phyloP scores from a whole-genome alignment of 2,329 filamentous ascomycete genomes.

The Calonectria pseudoturangicola region DNA sequence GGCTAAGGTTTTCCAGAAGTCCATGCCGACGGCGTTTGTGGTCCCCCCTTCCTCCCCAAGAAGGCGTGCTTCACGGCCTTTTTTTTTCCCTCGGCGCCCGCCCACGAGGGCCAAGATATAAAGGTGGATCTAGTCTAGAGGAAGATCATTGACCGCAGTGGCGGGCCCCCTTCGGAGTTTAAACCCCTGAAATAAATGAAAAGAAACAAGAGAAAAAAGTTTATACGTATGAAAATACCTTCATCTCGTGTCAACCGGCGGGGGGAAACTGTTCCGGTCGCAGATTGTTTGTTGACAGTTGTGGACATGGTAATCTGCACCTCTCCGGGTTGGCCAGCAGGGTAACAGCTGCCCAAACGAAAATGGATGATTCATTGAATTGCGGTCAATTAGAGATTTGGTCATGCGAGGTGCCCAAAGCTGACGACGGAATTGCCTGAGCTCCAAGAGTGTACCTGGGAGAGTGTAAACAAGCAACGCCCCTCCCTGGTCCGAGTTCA shows the following conservation, averaged over 20 bases:
- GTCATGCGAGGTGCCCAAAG: constrained; percentile 25
- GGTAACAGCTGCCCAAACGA: neutral
- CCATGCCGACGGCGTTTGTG: neutral
- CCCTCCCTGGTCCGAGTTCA: constrained; percentile 6
- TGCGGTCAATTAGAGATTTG: constrained; percentile 10
- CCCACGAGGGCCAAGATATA: neutral
- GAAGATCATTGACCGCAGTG: neutral
- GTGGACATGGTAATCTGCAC: neutral
- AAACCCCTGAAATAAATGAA: constrained; percentile 10
- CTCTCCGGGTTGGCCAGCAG: neutral
- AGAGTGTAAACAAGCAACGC: neutral
- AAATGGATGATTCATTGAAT: constrained; percentile 29
- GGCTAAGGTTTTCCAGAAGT: neutral
- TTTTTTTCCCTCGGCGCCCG: neutral
- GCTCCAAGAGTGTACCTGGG: constrained; percentile 30
- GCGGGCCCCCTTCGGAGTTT: constrained; percentile 10
- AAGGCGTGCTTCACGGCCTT: neutral
- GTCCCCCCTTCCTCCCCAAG: no score
- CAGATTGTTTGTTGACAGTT: neutral
- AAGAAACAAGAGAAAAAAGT: neutral
- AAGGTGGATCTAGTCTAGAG: constrained; percentile 6
- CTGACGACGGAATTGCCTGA: neutral
- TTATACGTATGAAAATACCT: neutral
- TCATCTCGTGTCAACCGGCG: neutral
- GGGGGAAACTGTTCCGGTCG: neutral